Conservation (phyloP, 164 flowering plant genomes). For the Umbellularia californica region DNA sequence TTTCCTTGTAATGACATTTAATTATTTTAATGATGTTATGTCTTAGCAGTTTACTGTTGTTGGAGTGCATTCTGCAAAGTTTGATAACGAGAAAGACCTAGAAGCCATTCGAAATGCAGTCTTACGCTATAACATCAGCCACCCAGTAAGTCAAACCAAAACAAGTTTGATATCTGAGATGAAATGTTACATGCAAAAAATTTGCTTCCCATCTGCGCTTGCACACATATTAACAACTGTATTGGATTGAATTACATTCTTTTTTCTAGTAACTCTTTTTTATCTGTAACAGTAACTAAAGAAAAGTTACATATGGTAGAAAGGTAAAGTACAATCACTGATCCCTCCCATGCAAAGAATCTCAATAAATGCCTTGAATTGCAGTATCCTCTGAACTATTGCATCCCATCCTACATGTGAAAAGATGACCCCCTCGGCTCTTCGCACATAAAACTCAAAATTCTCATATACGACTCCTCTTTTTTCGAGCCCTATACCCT, state of each 20-base stretch:
- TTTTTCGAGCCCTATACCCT: too few species aligned
- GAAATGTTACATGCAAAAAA: not conserved
- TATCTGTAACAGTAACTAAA: too few species aligned
- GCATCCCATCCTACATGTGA: too few species aligned
- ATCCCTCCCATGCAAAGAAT: too few species aligned
- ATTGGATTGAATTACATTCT: not conserved
- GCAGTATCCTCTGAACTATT: too few species aligned
- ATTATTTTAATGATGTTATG: not conserved
- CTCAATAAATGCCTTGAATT: too few species aligned
- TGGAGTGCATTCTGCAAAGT: slow-evolving; percentile 98
- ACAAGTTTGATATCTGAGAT: not conserved
- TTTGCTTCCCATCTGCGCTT: not conserved
- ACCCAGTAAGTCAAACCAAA: slow-evolving; percentile 67
- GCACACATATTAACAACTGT: not conserved
- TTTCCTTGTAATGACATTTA: not conserved
- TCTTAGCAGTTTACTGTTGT: slow-evolving; percentile 72
- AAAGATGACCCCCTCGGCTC: too few species aligned
- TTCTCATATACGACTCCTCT: too few species aligned
- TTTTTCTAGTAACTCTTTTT: too few species aligned
- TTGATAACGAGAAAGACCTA: slow-evolving; percentile 93
- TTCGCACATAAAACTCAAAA: too few species aligned
- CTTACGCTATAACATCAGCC: slow-evolving; percentile 72
- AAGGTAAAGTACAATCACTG: too few species aligned
- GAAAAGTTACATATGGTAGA: too few species aligned
- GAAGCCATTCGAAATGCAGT: slow-evolving; percentile 97